Base-by-base conservation (phyloP, 768 basidiomycete species). In the Podaxis pistillaris region DNA sequence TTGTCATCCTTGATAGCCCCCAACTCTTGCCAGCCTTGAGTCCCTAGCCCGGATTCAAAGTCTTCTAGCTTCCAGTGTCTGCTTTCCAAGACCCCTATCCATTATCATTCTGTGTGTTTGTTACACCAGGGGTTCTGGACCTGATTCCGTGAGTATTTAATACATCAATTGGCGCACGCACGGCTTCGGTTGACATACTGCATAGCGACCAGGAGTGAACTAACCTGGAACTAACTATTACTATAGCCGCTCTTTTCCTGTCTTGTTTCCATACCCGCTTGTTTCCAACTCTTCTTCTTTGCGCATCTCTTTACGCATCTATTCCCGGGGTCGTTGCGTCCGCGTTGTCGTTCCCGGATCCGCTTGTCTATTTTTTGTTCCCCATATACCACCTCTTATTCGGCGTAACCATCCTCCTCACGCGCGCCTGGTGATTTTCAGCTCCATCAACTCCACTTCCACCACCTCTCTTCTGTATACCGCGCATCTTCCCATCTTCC, bases 341-440 rank as follows among this genome's bases (percentile, higher is more conserved):
- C 15, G 58, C 47, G 44, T 49, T 50, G n/a, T 38, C 13, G 12
- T 30, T 46, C 26, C 47, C 30, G 28, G 50, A 40, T 51, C 49
- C 58, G 15, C 17, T 40, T 57, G 60, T 66, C 55, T 64, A 62
- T 56, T 57, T 36, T 55, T 58, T 62, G 40, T 59, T 60, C 41
- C 26, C 56, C 56, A 36, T 30, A 56, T 62, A 57, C 54, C 55
- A 55, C 46, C 26, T 49, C 44, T 50, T 38, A 36, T 62, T 49
- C 49, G 30, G 41, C 19, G 26, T 44, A 64, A 49, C 28, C 36
- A 26, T 26, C 11, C 19, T 13, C 4, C 28, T 3, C 53, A 44
- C 38, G 54, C 40, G n/a, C 61, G 33, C 44, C 15, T 49, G 22
- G 24, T 19, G 19, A 57, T 40, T 46, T 55, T 58, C 63, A 36